Evolutionary conservation across 495 filamentous ascomycete species (phyloP).

Genomic region (Podospora bellae-mahoneyi): DNA sequence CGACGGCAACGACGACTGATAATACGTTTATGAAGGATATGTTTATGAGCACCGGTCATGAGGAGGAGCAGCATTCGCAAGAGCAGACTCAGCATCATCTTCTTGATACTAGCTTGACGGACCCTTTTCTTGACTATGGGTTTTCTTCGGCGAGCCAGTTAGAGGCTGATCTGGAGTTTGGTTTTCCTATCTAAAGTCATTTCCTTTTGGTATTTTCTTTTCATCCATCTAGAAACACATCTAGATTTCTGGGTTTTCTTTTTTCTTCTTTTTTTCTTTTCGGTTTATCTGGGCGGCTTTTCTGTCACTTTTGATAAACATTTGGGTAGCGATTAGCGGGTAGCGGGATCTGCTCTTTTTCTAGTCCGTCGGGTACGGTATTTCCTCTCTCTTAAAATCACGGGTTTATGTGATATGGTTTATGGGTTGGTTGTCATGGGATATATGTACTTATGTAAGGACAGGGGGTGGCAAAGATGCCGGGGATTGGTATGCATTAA

Average conservation of each 20-base stretch:
- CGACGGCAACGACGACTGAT: background rate
- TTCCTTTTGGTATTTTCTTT: background rate
- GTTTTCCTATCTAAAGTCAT: background rate
- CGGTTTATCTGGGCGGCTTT: background rate
- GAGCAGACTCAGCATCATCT: background rate
- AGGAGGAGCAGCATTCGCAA: background rate
- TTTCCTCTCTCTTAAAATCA: background rate
- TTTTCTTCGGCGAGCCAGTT: background rate
- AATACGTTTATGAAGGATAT: constrained; percentile 6
- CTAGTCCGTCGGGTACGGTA: background rate
- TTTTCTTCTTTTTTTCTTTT: background rate
- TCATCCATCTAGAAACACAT: background rate
- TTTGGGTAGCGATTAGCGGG: background rate
- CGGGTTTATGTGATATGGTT: background rate
- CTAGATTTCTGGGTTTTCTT: background rate
- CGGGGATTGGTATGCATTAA: background rate
- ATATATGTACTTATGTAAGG: background rate
- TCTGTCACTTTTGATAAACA: background rate
- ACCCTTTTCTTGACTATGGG: background rate
- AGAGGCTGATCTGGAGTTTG: background rate
- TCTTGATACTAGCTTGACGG: background rate
- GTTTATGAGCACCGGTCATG: constrained; percentile 3
- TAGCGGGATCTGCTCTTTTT: background rate
- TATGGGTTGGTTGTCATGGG: background rate
- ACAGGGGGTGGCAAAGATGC: background rate